Conservation (phyloP, 306 rosid species). For the Cucumis hystrix region DNA sequence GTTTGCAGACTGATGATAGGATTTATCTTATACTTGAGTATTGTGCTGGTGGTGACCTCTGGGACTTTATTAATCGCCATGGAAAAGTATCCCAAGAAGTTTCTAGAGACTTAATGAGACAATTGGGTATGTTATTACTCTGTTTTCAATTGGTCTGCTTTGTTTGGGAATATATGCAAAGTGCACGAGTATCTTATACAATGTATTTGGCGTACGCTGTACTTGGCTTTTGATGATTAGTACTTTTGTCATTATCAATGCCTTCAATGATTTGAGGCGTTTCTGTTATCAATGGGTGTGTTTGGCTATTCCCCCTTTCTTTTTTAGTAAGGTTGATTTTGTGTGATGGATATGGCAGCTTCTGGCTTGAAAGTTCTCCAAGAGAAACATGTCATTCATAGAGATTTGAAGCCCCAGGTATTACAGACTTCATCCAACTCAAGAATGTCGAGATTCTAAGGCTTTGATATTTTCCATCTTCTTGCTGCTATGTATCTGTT, state of each 20-base stretch:
- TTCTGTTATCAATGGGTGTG: background rate
- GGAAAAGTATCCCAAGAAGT: slow-evolving; percentile 60
- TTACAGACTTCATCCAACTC: background rate
- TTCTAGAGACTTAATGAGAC: slow-evolving; percentile 86
- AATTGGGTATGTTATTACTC: slow-evolving; percentile 43
- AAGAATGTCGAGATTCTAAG: slow-evolving; percentile 80
- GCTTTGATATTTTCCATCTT: background rate
- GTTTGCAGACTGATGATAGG: slow-evolving; percentile 54
- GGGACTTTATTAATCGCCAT: slow-evolving; percentile 41
- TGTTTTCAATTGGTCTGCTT: background rate
- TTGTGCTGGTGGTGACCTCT: slow-evolving; percentile 88
- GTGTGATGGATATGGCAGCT: slow-evolving; percentile 31
- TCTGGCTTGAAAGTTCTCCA: slow-evolving; percentile 81
- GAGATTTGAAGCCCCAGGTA: slow-evolving; percentile 98
- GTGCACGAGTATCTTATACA: background rate
- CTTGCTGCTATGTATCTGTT: background rate
- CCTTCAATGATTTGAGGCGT: background rate
- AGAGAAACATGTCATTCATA: slow-evolving; percentile 80
- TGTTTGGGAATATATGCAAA: background rate
- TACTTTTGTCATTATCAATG: background rate
- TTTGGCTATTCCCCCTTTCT: background rate
- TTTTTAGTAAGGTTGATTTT: slow-evolving; percentile 1
- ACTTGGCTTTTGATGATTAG: background rate
- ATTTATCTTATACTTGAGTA: slow-evolving; percentile 92
- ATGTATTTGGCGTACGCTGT: background rate